These are phyloP conservation scores for Sapria himalayana DNA, from an alignment of 345 rosid species.

Conservation along the genomic window DNA sequence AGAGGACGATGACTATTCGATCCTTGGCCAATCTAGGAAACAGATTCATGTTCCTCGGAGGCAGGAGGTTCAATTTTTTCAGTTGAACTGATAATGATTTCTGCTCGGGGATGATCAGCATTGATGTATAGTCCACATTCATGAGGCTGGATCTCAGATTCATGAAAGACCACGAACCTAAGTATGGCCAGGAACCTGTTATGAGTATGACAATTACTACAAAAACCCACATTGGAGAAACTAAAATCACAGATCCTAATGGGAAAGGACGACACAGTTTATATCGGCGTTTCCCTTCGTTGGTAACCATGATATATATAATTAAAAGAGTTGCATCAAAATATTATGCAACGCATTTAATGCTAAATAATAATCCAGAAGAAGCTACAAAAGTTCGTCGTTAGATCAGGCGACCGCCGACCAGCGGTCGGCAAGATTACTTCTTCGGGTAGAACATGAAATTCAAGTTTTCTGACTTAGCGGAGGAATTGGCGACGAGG, in stretches of 20 bases:
- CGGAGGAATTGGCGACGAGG: too few species aligned
- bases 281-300: conserved; percentile 10
- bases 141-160: conserved; percentile 11
- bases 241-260: conserved; percentile 16
- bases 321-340: too few species aligned
- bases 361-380: too few species aligned
- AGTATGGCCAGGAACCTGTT: conserved; percentile 15
- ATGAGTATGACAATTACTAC: conserved; percentile 30
- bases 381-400: too few species aligned
- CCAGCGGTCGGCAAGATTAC: too few species aligned
- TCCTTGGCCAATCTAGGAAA: conserved; percentile 48
- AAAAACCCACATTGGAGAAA: conserved; percentile 30
- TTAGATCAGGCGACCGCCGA: too few species aligned
- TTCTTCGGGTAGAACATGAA: too few species aligned
- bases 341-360: not conserved
- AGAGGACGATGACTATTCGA: conserved; percentile 55
- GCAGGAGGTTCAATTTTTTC: conserved; percentile 35
- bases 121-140: conserved; percentile 7
- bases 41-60: conserved; percentile 50
- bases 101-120: conserved; percentile 33
- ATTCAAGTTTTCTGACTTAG: too few species aligned
- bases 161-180: conserved; percentile 10
- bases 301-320: conserved; percentile 9
- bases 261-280: conserved; percentile 9
- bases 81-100: conserved; percentile 32